phyloP scores from a whole-genome alignment of 768 basidiomycete species.

The Mycena vulgaris region DNA sequence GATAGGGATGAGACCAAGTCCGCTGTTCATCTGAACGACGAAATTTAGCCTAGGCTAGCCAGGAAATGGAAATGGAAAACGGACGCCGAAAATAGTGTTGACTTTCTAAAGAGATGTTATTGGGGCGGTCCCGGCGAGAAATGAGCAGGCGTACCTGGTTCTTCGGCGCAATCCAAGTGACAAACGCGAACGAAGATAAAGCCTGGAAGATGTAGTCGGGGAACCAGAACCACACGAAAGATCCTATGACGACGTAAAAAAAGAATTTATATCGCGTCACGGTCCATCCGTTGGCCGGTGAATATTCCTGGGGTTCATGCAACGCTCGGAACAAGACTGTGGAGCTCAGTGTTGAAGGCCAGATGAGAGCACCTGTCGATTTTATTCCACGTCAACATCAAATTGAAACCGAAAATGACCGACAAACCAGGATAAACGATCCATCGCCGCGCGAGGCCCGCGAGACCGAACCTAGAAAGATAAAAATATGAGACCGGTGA shows the following conservation, averaged over 20 bases:
- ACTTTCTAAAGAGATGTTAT: slow-evolving; percentile 13
- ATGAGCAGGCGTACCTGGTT: too few relatives aligned
- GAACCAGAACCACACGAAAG: slow-evolving; percentile 28
- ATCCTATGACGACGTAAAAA: slow-evolving; percentile 8
- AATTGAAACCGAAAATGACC: too few relatives aligned
- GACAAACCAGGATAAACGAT: slow-evolving; percentile 19
- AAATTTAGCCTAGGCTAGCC: neutral
- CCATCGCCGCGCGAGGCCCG: slow-evolving; percentile 18
- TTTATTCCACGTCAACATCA: neutral
- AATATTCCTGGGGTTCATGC: slow-evolving; percentile 23
- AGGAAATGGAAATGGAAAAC: neutral
- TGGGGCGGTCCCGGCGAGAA: neutral
- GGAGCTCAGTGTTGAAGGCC: slow-evolving; percentile 17
- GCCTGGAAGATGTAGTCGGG: slow-evolving; percentile 29
- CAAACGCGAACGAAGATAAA: slow-evolving; percentile 21
- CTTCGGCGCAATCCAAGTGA: neutral
- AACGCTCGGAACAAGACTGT: slow-evolving; percentile 23
- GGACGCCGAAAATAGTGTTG: slow-evolving; percentile 3
- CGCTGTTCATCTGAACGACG: slow-evolving; percentile 15
- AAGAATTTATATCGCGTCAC: slow-evolving; percentile 23
- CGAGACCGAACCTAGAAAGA: too few relatives aligned
- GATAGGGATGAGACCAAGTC: slow-evolving; percentile 12
- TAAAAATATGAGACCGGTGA: neutral
- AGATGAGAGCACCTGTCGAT: slow-evolving; percentile 15
- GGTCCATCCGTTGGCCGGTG: slow-evolving; percentile 23